Evolutionary conservation across 2,329 filamentous ascomycete species (phyloP), one percentile per base, ranked within the genome.

Genomic region (Ophiobolus disseminans): DNA sequence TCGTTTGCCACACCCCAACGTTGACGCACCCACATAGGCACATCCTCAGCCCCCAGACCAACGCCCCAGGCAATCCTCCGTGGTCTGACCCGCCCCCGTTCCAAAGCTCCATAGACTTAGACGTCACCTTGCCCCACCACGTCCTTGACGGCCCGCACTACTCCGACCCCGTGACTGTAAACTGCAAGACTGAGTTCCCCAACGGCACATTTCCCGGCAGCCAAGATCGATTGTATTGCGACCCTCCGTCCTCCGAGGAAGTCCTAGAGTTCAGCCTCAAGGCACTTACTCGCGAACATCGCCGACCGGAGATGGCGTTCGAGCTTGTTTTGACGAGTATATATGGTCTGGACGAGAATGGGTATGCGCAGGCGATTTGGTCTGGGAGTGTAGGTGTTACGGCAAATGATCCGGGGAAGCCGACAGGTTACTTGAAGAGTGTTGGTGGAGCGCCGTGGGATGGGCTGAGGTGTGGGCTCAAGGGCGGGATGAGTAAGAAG

Each of bases 401-500:
- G 0, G 56, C 53, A 4, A 63, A 63, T 11, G 47, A 61, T 17
- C 40, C 53, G 1, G 16, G 19, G 2, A 49, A 57, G 25, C 36
- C 49, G 6, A 48, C 39, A 2, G 53, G 54, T 16, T 62, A 56
- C 30, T 45, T 63, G 0, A 62, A 55, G 2, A 62, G 60, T 22
- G 23, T 62, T 2, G 26, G 25, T 1, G 57, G 58, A 2, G 16
- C 37, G 23, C 60, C 58, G 2, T 46, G 53, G 0, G 59, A 62
- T 45, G 59, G 57, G 2, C 5, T 63, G 34, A 40, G 55, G 8
- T 63, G 60, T 26, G 20, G 42, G 4, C 37, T 60, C n/a, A 37
- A 36, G 11, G 47, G 57, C 1, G 25, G 36, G 14, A 26, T 62
- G 47, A 63, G 58, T 30, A 40, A 44, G 7, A 13, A 25, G 2